Conservation (phyloP, 2,329 filamentous ascomycete genomes). For the Alternaria postmessia region DNA sequence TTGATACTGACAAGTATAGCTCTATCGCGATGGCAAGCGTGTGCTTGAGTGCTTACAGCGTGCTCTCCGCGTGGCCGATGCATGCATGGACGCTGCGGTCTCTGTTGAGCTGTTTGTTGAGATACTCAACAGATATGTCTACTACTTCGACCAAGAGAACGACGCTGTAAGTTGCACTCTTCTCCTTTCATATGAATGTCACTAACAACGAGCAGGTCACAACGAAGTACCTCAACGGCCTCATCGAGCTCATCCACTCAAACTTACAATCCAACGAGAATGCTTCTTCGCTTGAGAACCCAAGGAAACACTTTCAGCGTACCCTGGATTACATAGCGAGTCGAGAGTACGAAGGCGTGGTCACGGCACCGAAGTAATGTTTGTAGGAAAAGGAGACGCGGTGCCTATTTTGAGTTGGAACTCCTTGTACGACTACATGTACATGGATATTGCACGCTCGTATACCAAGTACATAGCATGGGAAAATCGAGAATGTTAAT, state of each 20-base stretch:
- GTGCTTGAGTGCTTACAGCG: constrained; percentile 96
- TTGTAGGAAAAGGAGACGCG: background rate
- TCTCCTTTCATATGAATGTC: background rate
- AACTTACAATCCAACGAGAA: constrained; percentile 90
- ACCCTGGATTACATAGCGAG: constrained; percentile 93
- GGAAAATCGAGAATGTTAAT: constrained; percentile 15
- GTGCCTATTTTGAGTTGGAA: background rate
- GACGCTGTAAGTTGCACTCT: constrained; percentile 72
- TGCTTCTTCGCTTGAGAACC: constrained; percentile 82
- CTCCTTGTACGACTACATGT: constrained; percentile 20
- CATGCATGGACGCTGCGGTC: constrained; percentile 97
- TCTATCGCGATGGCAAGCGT: constrained; percentile 96
- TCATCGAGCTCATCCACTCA: constrained; percentile 97
- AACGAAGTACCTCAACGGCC: constrained; percentile 95
- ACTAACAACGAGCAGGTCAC: constrained; percentile 68
- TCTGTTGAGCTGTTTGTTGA: constrained; percentile 98
- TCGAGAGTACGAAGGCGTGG: constrained; percentile 91
- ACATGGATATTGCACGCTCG: constrained; percentile 11
- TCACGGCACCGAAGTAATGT: constrained; percentile 68
- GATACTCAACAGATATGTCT: constrained; percentile 97
- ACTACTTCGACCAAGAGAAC: constrained; percentile 99
- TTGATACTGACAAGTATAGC: constrained; percentile 51
- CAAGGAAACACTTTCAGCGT: constrained; percentile 91
- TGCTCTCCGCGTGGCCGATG: constrained; percentile 93
- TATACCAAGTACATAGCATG: constrained; percentile 21